Base-by-base conservation (phyloP, 306 rosid genomes). In the Biancaea sappan region DNA sequence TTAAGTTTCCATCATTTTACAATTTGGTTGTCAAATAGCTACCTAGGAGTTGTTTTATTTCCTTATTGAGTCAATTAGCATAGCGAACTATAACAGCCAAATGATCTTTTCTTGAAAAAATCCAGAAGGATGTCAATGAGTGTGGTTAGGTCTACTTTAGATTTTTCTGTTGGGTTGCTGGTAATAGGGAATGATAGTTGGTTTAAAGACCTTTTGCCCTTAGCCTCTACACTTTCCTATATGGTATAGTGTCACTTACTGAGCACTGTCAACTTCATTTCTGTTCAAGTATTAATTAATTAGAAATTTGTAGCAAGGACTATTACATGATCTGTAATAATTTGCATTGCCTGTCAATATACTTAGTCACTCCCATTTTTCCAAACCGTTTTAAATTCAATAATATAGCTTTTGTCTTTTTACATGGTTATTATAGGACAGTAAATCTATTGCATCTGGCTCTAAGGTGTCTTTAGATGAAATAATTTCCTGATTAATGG, bases 401-500 rank as follows among this genome's bases (percentile, higher is more conserved):
- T 22, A 26, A 35, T 53, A 41, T 72, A 56, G 47, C 15, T 65
- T 52, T 47, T 71, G 24, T 58, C 48, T 34, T 21, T 25, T 60
- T 48, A 53, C 37, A 47, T 28, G 59, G 66, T 69, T 54, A 32
- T 62, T 24, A 18, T 64, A 10, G 38, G 57, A 64, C 73, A 41
- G 31, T 50, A 74, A 60, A 26, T 58, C 24, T 59, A 15, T 81
- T 71, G 41, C 76, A 76, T 71, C 46, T 78, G 59, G 57, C 74
- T 84, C 38, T 29, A 73, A 47, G 24, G 48, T 34, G 22, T 72
- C 29, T 19, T 77, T 34, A 44, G 40, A 73, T 74, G 31, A 10
- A 72, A 56, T 80, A 60, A 66, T 80, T 56, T 48, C 14, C 74
- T 76, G 28, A 35, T 26, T 50, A 41, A 60, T 85, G 71, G 63